Conservation (phyloP, 352 stramenopile genomes). For the Thraustochytrium sp. region DNA sequence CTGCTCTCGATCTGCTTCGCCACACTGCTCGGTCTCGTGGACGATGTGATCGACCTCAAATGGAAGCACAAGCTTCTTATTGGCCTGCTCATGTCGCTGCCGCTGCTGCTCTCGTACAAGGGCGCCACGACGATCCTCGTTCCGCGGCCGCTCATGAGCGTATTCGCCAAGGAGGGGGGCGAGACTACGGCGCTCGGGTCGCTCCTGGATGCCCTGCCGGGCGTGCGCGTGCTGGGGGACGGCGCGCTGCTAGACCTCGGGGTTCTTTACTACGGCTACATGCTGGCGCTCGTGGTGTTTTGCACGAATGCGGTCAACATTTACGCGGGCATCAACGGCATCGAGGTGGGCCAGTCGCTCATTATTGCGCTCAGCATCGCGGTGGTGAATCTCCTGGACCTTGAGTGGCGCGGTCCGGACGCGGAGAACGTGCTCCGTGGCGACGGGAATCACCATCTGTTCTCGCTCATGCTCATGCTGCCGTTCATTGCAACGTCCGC, state of each 20-base stretch:
- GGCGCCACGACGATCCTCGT: constrained; percentile 85
- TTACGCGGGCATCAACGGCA: constrained; percentile 96
- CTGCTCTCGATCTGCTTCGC: constrained; percentile 73
- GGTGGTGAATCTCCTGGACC: constrained; percentile 89
- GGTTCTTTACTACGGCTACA: constrained; percentile 93
- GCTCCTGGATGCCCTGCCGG: background rate
- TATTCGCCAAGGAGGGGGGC: constrained; percentile 52
- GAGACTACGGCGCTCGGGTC: background rate
- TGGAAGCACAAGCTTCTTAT: constrained; percentile 94
- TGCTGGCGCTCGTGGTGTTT: constrained; percentile 97
- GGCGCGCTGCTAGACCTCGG: constrained; percentile 84
- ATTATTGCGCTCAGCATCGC: constrained; percentile 86
- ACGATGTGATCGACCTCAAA: constrained; percentile 93
- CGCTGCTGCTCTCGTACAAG: constrained; percentile 90
- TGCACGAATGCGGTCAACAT: constrained; percentile 99
- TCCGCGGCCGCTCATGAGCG: background rate
- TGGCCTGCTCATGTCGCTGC: constrained; percentile 88
- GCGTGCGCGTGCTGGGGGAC: constrained; percentile 48
- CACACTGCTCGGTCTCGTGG: constrained; percentile 78
- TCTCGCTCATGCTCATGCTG: constrained; percentile 93
- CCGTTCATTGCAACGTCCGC: constrained; percentile 81
- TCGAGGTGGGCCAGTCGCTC: constrained; percentile 84
- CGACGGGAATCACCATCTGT: constrained; percentile 71
- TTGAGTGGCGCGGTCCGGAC: constrained; percentile 70
- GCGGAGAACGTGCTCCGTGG: constrained; percentile 50